phyloP scores from a whole-genome alignment of 2,329 filamentous ascomycete genomes.

The Chaetothyriales sp. region DNA sequence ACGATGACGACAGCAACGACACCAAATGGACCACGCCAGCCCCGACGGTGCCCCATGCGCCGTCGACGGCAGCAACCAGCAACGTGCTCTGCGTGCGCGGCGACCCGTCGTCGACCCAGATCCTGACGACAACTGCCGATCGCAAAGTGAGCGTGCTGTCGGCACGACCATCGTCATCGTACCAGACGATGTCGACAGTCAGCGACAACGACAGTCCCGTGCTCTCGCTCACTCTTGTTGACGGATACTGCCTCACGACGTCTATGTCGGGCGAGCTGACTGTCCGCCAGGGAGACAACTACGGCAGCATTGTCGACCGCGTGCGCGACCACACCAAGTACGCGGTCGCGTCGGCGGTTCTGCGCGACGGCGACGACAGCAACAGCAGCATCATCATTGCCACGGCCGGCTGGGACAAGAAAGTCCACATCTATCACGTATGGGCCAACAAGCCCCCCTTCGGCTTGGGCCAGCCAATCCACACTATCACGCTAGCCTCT shows the following conservation, averaged over 20 bases:
- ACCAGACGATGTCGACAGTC: background rate
- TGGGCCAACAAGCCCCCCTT: too few species aligned
- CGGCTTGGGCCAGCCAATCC: slow-evolving; percentile 27
- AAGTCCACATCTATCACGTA: slow-evolving; percentile 38
- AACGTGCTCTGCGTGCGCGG: slow-evolving; percentile 19
- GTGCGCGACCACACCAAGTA: slow-evolving; percentile 47
- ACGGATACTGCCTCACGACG: slow-evolving; percentile 37
- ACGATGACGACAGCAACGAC: slow-evolving; percentile 22
- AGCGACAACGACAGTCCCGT: slow-evolving; percentile 29
- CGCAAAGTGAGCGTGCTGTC: slow-evolving; percentile 28
- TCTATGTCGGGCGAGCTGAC: slow-evolving; percentile 47
- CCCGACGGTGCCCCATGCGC: slow-evolving; percentile 1
- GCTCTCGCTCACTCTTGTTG: slow-evolving; percentile 34
- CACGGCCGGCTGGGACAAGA: slow-evolving; percentile 49
- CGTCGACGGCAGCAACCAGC: background rate
- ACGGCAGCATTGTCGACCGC: slow-evolving; percentile 16
- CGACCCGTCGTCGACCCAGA: background rate
- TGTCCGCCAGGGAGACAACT: slow-evolving; percentile 33
- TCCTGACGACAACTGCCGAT: background rate
- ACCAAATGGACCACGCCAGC: slow-evolving; percentile 9
- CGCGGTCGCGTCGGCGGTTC: slow-evolving; percentile 28
- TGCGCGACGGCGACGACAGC: slow-evolving; percentile 13
- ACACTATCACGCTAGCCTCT: slow-evolving; percentile 33
- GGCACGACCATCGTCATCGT: background rate
- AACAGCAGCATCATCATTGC: slow-evolving; percentile 23